Evolutionary conservation across 2,329 filamentous ascomycete species (phyloP).

Genomic region (Cercospora sp.): DNA sequence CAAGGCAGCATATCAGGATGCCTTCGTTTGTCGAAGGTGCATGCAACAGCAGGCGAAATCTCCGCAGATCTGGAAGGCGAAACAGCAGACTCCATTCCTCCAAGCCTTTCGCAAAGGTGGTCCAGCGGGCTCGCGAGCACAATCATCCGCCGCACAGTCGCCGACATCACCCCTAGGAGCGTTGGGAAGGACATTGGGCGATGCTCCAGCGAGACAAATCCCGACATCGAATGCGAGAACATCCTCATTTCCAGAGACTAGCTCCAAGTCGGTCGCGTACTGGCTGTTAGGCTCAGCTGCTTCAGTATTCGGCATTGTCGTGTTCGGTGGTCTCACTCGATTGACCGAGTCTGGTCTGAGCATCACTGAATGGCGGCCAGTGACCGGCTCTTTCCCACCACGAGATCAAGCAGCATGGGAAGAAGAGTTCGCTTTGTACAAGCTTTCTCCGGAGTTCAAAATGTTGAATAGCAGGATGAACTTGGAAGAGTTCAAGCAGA

Average conservation of each 20-base stretch:
- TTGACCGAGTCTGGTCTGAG: constrained; percentile 95
- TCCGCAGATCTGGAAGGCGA: constrained; percentile 22
- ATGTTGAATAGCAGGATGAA: constrained; percentile 92
- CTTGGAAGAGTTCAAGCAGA: constrained; percentile 92
- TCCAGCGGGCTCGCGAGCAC: constrained; percentile 25
- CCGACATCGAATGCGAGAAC: constrained; percentile 6
- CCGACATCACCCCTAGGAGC: constrained; percentile 37
- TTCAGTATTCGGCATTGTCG: constrained; percentile 94
- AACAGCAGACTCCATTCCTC: constrained; percentile 40
- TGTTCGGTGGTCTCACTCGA: constrained; percentile 89
- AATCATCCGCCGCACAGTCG: constrained; percentile 26
- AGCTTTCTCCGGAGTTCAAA: constrained; percentile 87
- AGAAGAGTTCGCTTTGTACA: constrained; percentile 89
- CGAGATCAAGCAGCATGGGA: constrained; percentile 81
- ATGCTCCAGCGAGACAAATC: constrained; percentile 9
- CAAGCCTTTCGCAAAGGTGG: constrained; percentile 37
- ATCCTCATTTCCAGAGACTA: constrained; percentile 43
- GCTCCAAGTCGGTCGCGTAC: constrained; percentile 77
- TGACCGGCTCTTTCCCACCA: constrained; percentile 88
- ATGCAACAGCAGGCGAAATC: constrained; percentile 34
- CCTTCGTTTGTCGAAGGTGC: constrained; percentile 39
- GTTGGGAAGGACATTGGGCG: constrained; percentile 36
- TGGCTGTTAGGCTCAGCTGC: constrained; percentile 90
- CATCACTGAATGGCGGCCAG: constrained; percentile 98
- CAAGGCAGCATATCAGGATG: constrained; percentile 28